A percentile compares a stretch with the other conserved stretches of the same genome.
Evolutionary conservation across 1,284 basidiomycete species (phyloP).

Genomic region (Apiotrichum gracile): DNA sequence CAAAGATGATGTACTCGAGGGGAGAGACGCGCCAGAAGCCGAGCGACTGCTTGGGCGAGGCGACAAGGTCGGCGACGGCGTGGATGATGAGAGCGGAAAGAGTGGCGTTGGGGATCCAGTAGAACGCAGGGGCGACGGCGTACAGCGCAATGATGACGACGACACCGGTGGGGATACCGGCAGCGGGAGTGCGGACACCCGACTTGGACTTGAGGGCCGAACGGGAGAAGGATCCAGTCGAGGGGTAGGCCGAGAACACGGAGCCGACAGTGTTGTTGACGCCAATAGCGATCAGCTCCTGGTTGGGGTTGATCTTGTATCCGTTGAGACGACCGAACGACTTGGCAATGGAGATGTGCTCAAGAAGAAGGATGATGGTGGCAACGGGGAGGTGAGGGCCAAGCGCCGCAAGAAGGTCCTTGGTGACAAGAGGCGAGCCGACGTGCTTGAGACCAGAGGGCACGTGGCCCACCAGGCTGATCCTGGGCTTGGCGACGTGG

Average conservation of each 20-base stretch:
- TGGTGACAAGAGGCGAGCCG: slow-evolving; percentile 63
- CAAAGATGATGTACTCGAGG: slow-evolving; percentile 86
- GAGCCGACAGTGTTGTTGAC: slow-evolving; percentile 68
- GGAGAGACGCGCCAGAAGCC: slow-evolving; percentile 91
- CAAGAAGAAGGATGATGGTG: slow-evolving; percentile 88
- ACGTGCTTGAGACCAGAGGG: slow-evolving; percentile 77
- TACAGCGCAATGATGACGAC: slow-evolving; percentile 92
- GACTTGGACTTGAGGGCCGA: slow-evolving; percentile 94
- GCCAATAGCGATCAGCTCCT: slow-evolving; percentile 95
- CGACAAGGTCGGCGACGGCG: slow-evolving; percentile 86
- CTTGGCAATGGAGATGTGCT: slow-evolving; percentile 94
- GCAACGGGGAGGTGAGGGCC: slow-evolving; percentile 79
- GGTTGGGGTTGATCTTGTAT: slow-evolving; percentile 97
- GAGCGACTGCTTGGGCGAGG: slow-evolving; percentile 80
- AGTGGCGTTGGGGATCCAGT: slow-evolving; percentile 53
- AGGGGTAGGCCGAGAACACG: slow-evolving; percentile 85
- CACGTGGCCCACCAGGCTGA: slow-evolving; percentile 77
- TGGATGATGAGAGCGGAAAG: slow-evolving; percentile 94
- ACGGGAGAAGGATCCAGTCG: slow-evolving; percentile 96
- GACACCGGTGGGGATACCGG: slow-evolving; percentile 79
- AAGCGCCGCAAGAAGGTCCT: slow-evolving; percentile 61
- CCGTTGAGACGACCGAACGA: slow-evolving; percentile 93
- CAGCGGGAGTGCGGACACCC: slow-evolving; percentile 88
- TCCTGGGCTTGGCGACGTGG: slow-evolving; percentile 59
- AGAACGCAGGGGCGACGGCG: slow-evolving; percentile 85